A percentile compares a stretch with the other conserved stretches of the same genome.
These are phyloP conservation scores for Lipomyces starkeyi DNA, from an alignment of 805 yeast genomes.

Conservation along the genomic window DNA sequence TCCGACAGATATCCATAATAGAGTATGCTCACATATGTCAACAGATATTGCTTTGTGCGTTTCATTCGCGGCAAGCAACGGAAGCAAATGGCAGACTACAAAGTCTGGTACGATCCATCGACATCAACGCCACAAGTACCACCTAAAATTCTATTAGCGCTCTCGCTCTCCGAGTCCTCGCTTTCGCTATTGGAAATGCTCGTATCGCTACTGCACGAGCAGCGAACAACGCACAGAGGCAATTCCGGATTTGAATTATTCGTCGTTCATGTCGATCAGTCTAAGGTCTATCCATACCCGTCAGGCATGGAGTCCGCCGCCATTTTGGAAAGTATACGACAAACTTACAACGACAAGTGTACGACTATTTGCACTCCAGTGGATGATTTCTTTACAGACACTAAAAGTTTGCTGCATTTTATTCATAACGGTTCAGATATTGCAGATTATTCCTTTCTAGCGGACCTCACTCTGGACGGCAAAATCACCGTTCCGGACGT, in stretches of 20 bases:
- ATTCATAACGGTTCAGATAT: constrained; percentile 6
- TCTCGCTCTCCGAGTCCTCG: constrained; percentile 46
- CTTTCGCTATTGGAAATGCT: constrained; percentile 72
- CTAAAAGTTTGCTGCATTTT: not conserved
- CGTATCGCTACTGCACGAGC: constrained; percentile 65
- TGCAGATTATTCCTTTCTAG: not conserved
- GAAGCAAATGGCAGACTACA: constrained; percentile 78
- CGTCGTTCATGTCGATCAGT: constrained; percentile 57
- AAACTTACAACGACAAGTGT: constrained; percentile 44
- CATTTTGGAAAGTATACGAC: constrained; percentile 39
- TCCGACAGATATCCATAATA: not conserved
- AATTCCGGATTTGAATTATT: constrained; percentile 68
- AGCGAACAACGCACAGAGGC: constrained; percentile 64
- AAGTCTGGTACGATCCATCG: constrained; percentile 66
- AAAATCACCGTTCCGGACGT: constrained; percentile 46
- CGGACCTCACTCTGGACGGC: not conserved
- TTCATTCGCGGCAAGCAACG: constrained; percentile 82
- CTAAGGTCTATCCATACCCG: constrained; percentile 29
- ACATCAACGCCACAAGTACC: constrained; percentile 51
- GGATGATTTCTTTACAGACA: constrained; percentile 13
- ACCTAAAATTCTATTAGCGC: constrained; percentile 48
- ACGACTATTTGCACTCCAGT: constrained; percentile 33
- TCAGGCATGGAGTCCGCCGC: constrained; percentile 28
- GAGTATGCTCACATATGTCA: constrained; percentile 4
- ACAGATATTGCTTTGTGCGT: constrained; percentile 64